phyloP scores from a whole-genome alignment of 139 green algal species.

The Asterochloris sp. region DNA sequence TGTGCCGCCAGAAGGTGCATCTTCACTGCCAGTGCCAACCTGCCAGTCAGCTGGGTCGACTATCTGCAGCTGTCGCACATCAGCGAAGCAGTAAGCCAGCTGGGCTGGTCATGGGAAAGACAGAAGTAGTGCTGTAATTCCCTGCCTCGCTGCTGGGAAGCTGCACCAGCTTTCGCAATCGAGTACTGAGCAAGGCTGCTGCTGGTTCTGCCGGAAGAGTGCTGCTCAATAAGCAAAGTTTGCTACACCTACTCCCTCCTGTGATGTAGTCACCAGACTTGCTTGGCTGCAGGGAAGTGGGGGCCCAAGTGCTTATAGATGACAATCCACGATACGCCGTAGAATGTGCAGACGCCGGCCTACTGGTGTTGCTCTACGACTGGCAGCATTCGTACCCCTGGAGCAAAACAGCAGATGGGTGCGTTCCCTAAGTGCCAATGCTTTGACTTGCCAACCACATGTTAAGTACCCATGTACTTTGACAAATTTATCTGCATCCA shows the following conservation, averaged over 20 bases:
- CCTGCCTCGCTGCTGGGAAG: too few relatives aligned
- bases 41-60: too few relatives aligned
- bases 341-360: conserved; percentile 82
- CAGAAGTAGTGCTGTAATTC: too few relatives aligned
- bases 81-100: too few relatives aligned
- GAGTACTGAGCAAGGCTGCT: too few relatives aligned
- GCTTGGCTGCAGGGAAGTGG: conserved; percentile 53
- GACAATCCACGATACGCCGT: conserved; percentile 91
- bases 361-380: conserved; percentile 93
- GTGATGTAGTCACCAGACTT: neutral
- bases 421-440: conserved; percentile 13
- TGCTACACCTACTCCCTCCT: too few relatives aligned
- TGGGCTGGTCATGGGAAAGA: too few relatives aligned
- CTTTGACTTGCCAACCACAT: conserved; percentile 3
- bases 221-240: too few relatives aligned
- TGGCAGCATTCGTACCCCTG: conserved; percentile 83
- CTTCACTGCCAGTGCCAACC: too few relatives aligned
- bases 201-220: too few relatives aligned
- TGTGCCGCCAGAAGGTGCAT: neutral
- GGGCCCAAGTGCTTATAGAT: conserved; percentile 86
- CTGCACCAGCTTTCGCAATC: too few relatives aligned
- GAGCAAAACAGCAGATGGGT: conserved; percentile 67
- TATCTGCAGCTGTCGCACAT: too few relatives aligned
- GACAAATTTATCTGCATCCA: neutral
- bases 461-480: neutral